Evolutionary conservation across 306 rosid species (phyloP).

Genomic region (Rosa multiflora): DNA sequence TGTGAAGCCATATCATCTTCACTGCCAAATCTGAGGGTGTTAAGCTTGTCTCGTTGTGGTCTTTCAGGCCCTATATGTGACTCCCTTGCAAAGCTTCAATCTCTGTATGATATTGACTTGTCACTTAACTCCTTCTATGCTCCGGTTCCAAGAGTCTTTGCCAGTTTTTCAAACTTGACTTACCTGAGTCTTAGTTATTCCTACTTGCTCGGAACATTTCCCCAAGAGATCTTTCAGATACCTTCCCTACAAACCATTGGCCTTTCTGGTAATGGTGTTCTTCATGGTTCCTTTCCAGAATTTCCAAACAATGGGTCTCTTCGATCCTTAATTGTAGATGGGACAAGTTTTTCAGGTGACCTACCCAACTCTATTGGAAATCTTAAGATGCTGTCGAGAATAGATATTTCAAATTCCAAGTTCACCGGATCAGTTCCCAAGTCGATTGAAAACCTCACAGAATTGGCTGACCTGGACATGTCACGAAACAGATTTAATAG

Average conservation of each 20-base stretch:
- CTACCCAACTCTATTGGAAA: conserved; percentile 26
- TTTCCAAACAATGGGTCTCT: conserved; percentile 5
- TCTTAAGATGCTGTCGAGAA: background rate
- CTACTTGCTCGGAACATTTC: background rate
- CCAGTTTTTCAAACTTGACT: too few relatives aligned
- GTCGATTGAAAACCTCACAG: background rate
- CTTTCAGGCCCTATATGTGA: background rate
- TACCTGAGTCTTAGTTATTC: too few relatives aligned
- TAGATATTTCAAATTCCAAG: background rate
- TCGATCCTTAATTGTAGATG: background rate
- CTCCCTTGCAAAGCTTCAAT: background rate
- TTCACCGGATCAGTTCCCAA: conserved; percentile 21
- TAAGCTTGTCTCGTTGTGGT: background rate
- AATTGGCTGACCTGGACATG: too few relatives aligned
- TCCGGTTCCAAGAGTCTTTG: too few relatives aligned
- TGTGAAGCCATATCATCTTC: background rate
- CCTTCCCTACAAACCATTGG: conserved; percentile 5
- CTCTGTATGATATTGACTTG: too few relatives aligned
- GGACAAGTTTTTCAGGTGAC: conserved; percentile 5
- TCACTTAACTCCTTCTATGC: too few relatives aligned
- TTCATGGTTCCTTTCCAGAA: conserved; percentile 19
- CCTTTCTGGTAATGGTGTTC: background rate
- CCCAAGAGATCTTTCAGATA: conserved; percentile 24
- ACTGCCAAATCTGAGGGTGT: background rate
- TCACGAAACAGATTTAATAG: too few relatives aligned